Base-by-base conservation (phyloP, 2,329 filamentous ascomycete genomes). In the Huntiella savannae region DNA sequence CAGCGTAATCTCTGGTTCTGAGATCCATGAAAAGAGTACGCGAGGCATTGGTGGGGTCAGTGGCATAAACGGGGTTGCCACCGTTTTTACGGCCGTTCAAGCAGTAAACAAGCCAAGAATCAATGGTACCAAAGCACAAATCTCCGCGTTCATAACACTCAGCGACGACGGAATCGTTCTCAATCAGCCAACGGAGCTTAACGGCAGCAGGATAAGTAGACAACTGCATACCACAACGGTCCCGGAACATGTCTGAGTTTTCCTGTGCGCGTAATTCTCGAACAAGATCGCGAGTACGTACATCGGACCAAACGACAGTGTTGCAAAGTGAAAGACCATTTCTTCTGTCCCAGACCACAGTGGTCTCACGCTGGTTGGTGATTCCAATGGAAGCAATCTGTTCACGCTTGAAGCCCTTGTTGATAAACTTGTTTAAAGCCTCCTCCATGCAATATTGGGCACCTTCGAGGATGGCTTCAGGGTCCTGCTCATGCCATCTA, bases 11-110 rank as follows among this genome's bases (percentile, higher is more conserved):
- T 49, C 85, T 69, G 8, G 78, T 87, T 54, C 77, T 71, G 46
- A 94, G 69, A 62, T 93, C 85, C 79, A 93, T 87, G 62, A 94
- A 91, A 85, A 93, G 92, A 50, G 86, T 94, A 56, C 86, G 70
- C 45, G 82, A 88, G 15, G 86, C 86, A 59, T 94, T 94, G 50
- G 82, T 85, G 41, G 79, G 76, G 60, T 94, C 86, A 0, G 86
- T 91, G 49, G 93, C 83, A 57, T 83, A 78, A 38, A 86, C 62
- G 42, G 75, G 71, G 12, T 56, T 56, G n/a, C 54, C 58, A 47
- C 65, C 63, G 44, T 70, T 74, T 32, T 66, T 68, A 43, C 81
- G 79, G 48, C 82, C 84, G 56, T 92, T 85, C 43, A 94, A 71
- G 55, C 79, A 77, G 64, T 84, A 93, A 46, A 93, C 72, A 49